Percentiles rank a stretch among this genome's conserved stretches.
Conservation (phyloP, 805 yeast genomes). For the Yarrowia sp. region DNA sequence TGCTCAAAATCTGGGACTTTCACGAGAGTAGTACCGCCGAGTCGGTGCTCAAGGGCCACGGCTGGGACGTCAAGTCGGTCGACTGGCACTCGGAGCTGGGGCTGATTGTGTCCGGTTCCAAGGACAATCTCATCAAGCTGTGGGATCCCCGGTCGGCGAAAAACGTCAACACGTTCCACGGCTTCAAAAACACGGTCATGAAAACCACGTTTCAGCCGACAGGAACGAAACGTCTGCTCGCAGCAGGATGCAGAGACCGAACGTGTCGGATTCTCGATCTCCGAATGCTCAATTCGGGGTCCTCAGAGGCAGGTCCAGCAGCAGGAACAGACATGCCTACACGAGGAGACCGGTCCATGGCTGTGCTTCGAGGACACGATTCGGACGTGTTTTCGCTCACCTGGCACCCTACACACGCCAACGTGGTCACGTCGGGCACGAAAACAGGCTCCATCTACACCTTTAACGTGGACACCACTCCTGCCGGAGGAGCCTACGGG, state of each 20-base stretch:
- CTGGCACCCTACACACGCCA: slow-evolving; percentile 90
- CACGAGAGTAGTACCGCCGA: slow-evolving; percentile 51
- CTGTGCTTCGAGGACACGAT: slow-evolving; percentile 72
- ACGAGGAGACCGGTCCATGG: slow-evolving; percentile 48
- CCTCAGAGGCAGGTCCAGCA: background rate
- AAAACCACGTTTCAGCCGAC: slow-evolving; percentile 80
- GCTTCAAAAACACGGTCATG: slow-evolving; percentile 91
- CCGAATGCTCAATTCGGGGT: slow-evolving; percentile 54
- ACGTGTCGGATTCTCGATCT: slow-evolving; percentile 85
- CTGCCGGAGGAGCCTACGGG: slow-evolving; percentile 29
- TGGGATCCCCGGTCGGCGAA: slow-evolving; percentile 90
- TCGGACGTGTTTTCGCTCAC: slow-evolving; percentile 79
- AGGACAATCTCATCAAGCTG: slow-evolving; percentile 85
- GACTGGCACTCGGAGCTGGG: slow-evolving; percentile 96
- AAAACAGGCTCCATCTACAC: slow-evolving; percentile 85
- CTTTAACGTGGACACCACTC: slow-evolving; percentile 55
- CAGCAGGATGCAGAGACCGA: slow-evolving; percentile 84
- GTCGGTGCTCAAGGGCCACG: slow-evolving; percentile 78
- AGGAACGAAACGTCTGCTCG: slow-evolving; percentile 68
- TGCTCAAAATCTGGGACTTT: slow-evolving; percentile 91
- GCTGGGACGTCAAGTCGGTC: slow-evolving; percentile 97
- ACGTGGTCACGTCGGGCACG: slow-evolving; percentile 76
- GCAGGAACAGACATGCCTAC: slow-evolving; percentile 4
- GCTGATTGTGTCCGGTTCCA: slow-evolving; percentile 85
- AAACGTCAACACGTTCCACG: slow-evolving; percentile 77